Evolutionary conservation across 1,139 yeast genomes (phyloP).

Genomic region (Lodderomyces orthopsilosis): DNA sequence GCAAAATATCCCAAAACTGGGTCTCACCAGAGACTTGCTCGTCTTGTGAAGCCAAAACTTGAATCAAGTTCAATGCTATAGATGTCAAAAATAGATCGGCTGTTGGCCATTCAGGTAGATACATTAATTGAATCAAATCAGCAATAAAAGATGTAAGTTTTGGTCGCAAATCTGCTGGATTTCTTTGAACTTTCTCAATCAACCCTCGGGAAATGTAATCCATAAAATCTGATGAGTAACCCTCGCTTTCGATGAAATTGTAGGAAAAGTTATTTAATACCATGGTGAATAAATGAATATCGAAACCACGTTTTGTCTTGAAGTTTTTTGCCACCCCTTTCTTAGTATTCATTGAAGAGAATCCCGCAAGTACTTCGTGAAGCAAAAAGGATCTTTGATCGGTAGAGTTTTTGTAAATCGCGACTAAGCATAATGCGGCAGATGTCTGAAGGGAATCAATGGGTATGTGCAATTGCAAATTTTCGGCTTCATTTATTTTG

Average conservation of each 20-base stretch:
- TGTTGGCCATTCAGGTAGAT: conserved; percentile 60
- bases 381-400: conserved; percentile 60
- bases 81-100: conserved; percentile 31
- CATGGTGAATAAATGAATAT: conserved; percentile 48
- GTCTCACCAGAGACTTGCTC: conserved; percentile 9
- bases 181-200: conserved; percentile 6
- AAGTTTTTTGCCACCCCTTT: conserved; percentile 43
- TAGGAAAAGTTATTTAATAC: conserved; percentile 27
- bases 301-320: conserved; percentile 41
- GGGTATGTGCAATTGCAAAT: conserved; percentile 5
- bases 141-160: conserved; percentile 51
- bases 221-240: neutral
- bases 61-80: conserved; percentile 5
- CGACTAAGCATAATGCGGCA: conserved; percentile 11
- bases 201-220: conserved; percentile 7
- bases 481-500: conserved; percentile 7
- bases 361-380: conserved; percentile 54
- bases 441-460: conserved; percentile 10
- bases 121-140: conserved; percentile 51
- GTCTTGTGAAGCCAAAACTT: conserved; percentile 4
- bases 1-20: conserved; percentile 10
- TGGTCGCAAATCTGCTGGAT: neutral
- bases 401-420: conserved; percentile 38
- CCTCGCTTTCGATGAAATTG: conserved; percentile 1
- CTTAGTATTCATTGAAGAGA: conserved; percentile 46